These are phyloP conservation scores for Peronospora destructor DNA, from an alignment of 352 stramenopile genomes.

Conservation along the genomic window DNA sequence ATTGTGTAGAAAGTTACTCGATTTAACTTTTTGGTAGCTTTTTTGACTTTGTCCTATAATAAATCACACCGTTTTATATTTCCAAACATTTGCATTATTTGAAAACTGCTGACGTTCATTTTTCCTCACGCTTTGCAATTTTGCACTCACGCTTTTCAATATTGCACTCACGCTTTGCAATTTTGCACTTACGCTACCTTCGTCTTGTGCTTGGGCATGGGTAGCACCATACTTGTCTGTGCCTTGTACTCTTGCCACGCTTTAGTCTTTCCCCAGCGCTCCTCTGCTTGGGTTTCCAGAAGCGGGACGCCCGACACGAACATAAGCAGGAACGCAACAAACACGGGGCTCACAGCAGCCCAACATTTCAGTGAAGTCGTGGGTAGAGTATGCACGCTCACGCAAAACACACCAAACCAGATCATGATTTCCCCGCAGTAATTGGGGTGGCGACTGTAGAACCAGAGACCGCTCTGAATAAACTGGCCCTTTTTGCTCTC, in stretches of 20 bases:
- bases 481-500: conserved; percentile 66
- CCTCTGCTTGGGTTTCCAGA: conserved; percentile 63
- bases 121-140: no score
- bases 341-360: conserved; percentile 52
- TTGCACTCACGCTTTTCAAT: no score
- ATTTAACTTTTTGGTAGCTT: no score
- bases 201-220: conserved; percentile 18
- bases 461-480: conserved; percentile 78
- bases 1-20: no score
- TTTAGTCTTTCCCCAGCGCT: conserved; percentile 55
- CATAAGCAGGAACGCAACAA: conserved; percentile 66
- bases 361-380: conserved; percentile 26
- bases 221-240: conserved; percentile 58
- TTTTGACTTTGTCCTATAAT: no score
- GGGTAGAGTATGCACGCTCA: conserved; percentile 41
- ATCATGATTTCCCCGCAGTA: conserved; percentile 90
- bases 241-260: conserved; percentile 79
- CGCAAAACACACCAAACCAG: conserved; percentile 67
- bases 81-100: no score
- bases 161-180: no score
- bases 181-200: background rate
- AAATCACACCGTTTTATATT: no score
- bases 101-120: no score
- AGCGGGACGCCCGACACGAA: conserved; percentile 69
- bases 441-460: conserved; percentile 89